Evolutionary conservation across 805 yeast genomes (phyloP).

Genomic region (Sugiyamaella marilandica): DNA sequence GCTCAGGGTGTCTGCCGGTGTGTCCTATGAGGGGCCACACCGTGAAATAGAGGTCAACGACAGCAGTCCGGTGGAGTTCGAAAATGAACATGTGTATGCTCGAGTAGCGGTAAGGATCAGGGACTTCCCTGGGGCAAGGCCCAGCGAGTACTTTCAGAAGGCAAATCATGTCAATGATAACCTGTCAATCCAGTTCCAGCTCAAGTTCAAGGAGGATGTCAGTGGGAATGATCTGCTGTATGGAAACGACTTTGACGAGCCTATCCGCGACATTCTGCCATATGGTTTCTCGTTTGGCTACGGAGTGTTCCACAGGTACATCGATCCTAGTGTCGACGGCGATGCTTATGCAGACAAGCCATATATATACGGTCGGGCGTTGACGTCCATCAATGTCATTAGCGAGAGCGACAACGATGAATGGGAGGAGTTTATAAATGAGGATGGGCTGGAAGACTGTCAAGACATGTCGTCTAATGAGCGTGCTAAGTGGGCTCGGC

Average conservation of each 20-base stretch:
- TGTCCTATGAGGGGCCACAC: conserved; percentile 20
- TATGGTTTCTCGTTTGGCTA: conserved; percentile 51
- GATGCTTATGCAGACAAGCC: conserved; percentile 60
- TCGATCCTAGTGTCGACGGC: conserved; percentile 62
- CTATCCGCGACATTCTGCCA: conserved; percentile 56
- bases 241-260: conserved; percentile 64
- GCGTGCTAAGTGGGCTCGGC: conserved; percentile 45
- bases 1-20: conserved; percentile 19
- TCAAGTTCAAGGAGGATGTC: conserved; percentile 40
- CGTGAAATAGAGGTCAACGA: conserved; percentile 43
- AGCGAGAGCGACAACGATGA: background rate
- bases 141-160: conserved; percentile 24
- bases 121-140: conserved; percentile 42
- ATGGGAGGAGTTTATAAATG: conserved; percentile 5
- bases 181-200: conserved; percentile 37
- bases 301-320: conserved; percentile 49
- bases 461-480: conserved; percentile 23
- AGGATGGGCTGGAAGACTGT: background rate
- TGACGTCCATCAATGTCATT: conserved; percentile 52
- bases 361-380: conserved; percentile 55
- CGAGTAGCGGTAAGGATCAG: conserved; percentile 39
- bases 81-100: conserved; percentile 38
- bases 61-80: conserved; percentile 34
- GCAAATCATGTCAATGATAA: conserved; percentile 26
- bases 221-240: conserved; percentile 52